Base-by-base conservation (phyloP, 78 protist species). In the Goniomonas avonlea region DNA sequence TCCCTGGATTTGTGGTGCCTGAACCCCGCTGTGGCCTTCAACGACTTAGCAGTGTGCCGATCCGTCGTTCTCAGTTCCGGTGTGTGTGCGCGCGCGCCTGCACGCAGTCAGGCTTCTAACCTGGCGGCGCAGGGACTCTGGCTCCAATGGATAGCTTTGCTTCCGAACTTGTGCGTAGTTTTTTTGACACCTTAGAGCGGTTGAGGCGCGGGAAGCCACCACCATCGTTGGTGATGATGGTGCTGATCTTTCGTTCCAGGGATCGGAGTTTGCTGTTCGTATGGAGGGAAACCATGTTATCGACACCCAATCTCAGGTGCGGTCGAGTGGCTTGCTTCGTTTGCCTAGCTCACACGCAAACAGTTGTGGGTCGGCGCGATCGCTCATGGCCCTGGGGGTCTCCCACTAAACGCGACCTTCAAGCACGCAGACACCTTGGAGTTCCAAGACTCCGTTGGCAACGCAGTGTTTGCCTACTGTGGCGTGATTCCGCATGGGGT, bases 1-100 rank as follows among this genome's bases (percentile, higher is more conserved):
- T 25, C 59, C 41, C 48, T 68, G 47, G 7, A 21, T 25, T n/a
- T 78, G 31, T 85, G 88, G 88, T 85, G 84, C 68, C 7, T 85
- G 58, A 35, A 53, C 43, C 69, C 88, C 23, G 56, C 80, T 0
- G 73, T 79, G 43, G 78, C 88, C 11, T 80, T 80, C 77, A 23
- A 34, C 27, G 29, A 31, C 37, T 55, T 15, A 18, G 31, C 31
- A 15, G 13, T 5, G 43, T 11, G 32, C n/a, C 74, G 43, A 5
- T 15, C 35, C 2, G 65, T 78, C 58, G 17, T 78, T 21, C 34
- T n/a, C n/a, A n/a, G n/a, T n/a, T n/a, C n/a, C n/a, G n/a, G n/a
- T n/a, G n/a, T n/a, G n/a, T n/a, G n/a, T 80, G 34, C 48, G n/a
- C n/a, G n/a, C n/a, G n/a, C n/a, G n/a, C n/a, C n/a, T n/a, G n/a